phyloP scores from a whole-genome alignment of 306 rosid genomes.

The Castanopsis chinensis region DNA sequence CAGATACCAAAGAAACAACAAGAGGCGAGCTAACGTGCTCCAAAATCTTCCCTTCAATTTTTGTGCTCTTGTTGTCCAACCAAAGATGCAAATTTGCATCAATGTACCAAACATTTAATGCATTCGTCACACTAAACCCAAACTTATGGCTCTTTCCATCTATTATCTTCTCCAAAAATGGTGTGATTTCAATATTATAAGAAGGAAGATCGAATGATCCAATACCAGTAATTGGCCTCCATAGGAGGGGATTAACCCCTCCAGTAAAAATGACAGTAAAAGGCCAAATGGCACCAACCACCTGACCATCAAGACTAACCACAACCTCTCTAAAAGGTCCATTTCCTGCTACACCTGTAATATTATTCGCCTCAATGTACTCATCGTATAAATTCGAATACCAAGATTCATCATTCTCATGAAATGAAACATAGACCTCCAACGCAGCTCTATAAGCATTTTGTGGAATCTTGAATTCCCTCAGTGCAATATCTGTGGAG shows the following conservation, averaged over 20 bases:
- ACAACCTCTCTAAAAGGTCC: slow-evolving; percentile 93
- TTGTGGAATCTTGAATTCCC: slow-evolving; percentile 60
- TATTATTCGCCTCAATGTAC: slow-evolving; percentile 58
- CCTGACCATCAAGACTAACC: slow-evolving; percentile 54
- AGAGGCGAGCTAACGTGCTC: slow-evolving; percentile 43
- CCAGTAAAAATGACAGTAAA: slow-evolving; percentile 90
- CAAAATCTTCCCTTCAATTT: slow-evolving; percentile 56
- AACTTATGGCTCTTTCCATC: slow-evolving; percentile 64
- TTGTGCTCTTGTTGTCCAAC: slow-evolving; percentile 59
- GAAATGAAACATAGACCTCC: slow-evolving; percentile 89
- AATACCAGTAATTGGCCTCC: slow-evolving; percentile 89
- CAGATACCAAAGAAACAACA: slow-evolving; percentile 34
- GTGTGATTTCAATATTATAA: slow-evolving; percentile 83
- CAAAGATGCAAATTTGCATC: slow-evolving; percentile 93
- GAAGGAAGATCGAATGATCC: slow-evolving; percentile 89
- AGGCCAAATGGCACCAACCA: slow-evolving; percentile 83
- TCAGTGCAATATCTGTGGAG: slow-evolving; percentile 42
- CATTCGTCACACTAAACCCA: slow-evolving; percentile 77
- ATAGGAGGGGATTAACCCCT: slow-evolving; percentile 84
- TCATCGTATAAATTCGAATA: slow-evolving; percentile 64
- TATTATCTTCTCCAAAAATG: slow-evolving; percentile 56
- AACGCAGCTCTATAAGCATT: slow-evolving; percentile 83
- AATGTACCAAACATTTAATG: slow-evolving; percentile 81
- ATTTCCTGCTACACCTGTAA: slow-evolving; percentile 55
- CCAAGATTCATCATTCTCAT: slow-evolving; percentile 92